Evolutionary conservation across 768 basidiomycete species (phyloP).

Genomic region (Lactarius pseudohatsudake): DNA sequence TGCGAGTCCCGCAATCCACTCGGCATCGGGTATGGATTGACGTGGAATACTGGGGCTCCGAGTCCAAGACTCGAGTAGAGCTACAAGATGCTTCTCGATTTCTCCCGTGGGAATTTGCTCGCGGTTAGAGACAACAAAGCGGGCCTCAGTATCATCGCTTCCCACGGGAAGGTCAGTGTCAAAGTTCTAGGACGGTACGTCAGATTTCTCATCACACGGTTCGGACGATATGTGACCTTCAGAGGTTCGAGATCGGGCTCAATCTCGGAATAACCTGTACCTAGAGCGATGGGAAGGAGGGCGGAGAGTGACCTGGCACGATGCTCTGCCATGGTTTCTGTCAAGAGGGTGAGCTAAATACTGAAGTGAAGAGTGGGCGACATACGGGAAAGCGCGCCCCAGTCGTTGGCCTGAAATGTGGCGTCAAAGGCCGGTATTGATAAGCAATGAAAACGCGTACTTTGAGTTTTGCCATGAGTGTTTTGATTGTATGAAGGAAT

Average conservation of each 20-base stretch:
- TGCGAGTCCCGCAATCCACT: constrained; percentile 43
- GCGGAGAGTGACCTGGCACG: constrained; percentile 39
- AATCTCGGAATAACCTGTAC: constrained; percentile 46
- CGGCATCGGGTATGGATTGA: constrained; percentile 38
- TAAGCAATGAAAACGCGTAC: constrained; percentile 32
- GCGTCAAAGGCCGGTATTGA: no score
- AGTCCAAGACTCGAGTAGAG: constrained; percentile 35
- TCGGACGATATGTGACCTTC: constrained; percentile 42
- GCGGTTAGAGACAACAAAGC: constrained; percentile 37
- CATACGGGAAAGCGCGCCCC: constrained; percentile 62
- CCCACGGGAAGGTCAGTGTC: constrained; percentile 48
- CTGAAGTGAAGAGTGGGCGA: constrained; percentile 1
- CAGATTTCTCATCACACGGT: neutral
- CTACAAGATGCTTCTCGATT: constrained; percentile 32
- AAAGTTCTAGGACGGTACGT: constrained; percentile 42
- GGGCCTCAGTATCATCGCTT: constrained; percentile 37
- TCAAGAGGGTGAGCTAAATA: neutral
- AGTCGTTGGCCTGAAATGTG: constrained; percentile 52
- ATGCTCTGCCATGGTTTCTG: constrained; percentile 51
- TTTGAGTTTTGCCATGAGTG: constrained; percentile 66
- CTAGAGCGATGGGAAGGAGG: constrained; percentile 48
- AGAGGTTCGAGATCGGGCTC: constrained; percentile 48
- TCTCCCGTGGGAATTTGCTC: constrained; percentile 25
- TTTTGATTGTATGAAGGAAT: constrained; percentile 57
- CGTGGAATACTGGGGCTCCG: constrained; percentile 34